Percentiles rank a stretch among this genome's conserved stretches.
phyloP scores from a whole-genome alignment of 2,329 filamentous ascomycete genomes.

The Botryosphaeria dothidea region DNA sequence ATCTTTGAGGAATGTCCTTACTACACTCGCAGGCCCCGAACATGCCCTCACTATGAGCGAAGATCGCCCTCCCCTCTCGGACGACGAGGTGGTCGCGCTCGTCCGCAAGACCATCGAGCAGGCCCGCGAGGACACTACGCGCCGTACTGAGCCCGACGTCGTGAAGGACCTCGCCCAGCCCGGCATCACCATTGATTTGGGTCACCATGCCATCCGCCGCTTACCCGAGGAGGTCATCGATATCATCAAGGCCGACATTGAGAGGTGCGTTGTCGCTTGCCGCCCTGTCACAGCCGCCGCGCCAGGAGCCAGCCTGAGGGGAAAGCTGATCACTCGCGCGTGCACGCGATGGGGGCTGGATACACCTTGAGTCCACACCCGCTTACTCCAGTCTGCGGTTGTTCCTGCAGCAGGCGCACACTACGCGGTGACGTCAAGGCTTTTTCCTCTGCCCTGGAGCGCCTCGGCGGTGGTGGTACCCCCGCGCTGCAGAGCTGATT shows the following conservation, averaged over 20 bases:
- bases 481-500: constrained; percentile 5
- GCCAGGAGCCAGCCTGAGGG: constrained; percentile 7
- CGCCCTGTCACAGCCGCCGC: background rate
- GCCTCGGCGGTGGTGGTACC: background rate
- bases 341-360: background rate
- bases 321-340: background rate
- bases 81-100: constrained; percentile 65
- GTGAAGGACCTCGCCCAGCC: constrained; percentile 57
- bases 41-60: constrained; percentile 36
- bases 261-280: constrained; percentile 56
- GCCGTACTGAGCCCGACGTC: constrained; percentile 53
- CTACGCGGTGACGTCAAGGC: background rate
- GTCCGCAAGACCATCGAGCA: constrained; percentile 67
- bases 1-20: background rate
- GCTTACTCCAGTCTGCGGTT: background rate
- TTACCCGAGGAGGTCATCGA: constrained; percentile 74
- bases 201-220: constrained; percentile 70
- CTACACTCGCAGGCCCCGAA: constrained; percentile 6
- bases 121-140: constrained; percentile 65
- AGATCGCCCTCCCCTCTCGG: constrained; percentile 48
- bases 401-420: background rate
- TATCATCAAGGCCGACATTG: constrained; percentile 72
- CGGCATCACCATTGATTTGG: constrained; percentile 76
- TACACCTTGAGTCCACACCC: background rate
- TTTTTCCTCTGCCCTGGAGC: background rate